phyloP scores from a whole-genome alignment of 768 basidiomycete genomes.

The Calocera cornea region DNA sequence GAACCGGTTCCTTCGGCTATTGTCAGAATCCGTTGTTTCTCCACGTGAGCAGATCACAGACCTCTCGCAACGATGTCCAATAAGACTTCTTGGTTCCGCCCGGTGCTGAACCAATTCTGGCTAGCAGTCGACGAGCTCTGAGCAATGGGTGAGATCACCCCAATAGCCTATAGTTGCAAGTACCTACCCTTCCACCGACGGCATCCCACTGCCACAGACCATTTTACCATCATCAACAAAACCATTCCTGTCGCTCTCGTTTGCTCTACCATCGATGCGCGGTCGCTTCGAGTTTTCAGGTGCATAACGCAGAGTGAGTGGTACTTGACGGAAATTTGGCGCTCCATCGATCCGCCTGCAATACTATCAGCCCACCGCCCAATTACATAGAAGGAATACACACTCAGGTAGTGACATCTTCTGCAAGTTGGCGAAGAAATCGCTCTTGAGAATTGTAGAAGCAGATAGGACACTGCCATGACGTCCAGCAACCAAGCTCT shows the following conservation, averaged over 20 bases:
- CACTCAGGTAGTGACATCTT: slow-evolving; percentile 94
- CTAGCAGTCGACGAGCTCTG: slow-evolving; percentile 65
- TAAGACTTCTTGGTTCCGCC: slow-evolving; percentile 61
- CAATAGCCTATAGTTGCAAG: slow-evolving; percentile 5
- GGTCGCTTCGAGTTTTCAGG: neutral
- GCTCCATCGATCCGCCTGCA: slow-evolving; percentile 70
- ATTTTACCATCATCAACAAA: slow-evolving; percentile 39
- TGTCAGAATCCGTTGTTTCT: slow-evolving; percentile 8
- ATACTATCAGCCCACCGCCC: neutral
- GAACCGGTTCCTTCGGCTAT: slow-evolving; percentile 63
- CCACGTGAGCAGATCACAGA: slow-evolving; percentile 20
- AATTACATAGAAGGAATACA: slow-evolving; percentile 22
- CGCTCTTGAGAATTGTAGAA: slow-evolving; percentile 87
- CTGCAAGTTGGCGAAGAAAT: slow-evolving; percentile 86
- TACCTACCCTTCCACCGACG: slow-evolving; percentile 70
- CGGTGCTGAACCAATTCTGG: slow-evolving; percentile 66
- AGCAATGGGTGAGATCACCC: neutral
- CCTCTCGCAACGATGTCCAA: slow-evolving; percentile 95
- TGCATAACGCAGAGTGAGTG: slow-evolving; percentile 32
- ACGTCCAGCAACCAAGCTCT: slow-evolving; percentile 69
- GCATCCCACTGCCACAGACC: slow-evolving; percentile 71
- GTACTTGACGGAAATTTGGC: slow-evolving; percentile 80
- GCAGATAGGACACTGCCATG: slow-evolving; percentile 78
- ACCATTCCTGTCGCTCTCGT: slow-evolving; percentile 25
- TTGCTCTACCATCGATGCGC: slow-evolving; percentile 13